These are phyloP conservation scores for Leccinum subtestaceum DNA, from an alignment of 768 basidiomycete species.

Conservation along the genomic window DNA sequence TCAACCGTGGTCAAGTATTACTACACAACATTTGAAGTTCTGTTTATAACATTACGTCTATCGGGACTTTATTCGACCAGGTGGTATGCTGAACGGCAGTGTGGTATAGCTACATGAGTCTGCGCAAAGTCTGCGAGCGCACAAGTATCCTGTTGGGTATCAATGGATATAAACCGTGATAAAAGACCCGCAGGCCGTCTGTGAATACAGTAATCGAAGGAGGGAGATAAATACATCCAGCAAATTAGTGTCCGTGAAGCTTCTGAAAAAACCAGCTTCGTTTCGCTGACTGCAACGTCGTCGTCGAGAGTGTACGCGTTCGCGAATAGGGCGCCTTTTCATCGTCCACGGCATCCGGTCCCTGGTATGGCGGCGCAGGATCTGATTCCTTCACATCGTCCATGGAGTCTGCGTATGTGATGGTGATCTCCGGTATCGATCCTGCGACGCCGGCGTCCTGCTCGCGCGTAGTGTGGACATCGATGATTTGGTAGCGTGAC, in stretches of 20 bases:
- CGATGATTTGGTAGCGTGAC: conserved; percentile 46
- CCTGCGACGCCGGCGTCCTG: not conserved
- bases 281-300: not conserved
- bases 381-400: conserved; percentile 11
- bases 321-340: conserved; percentile 13
- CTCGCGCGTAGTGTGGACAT: conserved; percentile 32
- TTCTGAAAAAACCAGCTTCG: conserved; percentile 20
- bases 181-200: too few relatives aligned
- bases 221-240: not conserved
- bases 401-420: conserved; percentile 20
- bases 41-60: not conserved
- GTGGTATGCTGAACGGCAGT: not conserved
- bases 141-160: not conserved
- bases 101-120: conserved; percentile 2
- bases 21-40: not conserved
- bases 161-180: not conserved
- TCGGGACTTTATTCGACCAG: not conserved
- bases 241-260: not conserved
- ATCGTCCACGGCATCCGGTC: not conserved
- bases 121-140: not conserved
- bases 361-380: conserved; percentile 41
- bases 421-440: conserved; percentile 31
- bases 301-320: not conserved
- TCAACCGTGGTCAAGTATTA: not conserved
- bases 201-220: not conserved